Conservation (phyloP, 768 basidiomycete species). For the Rhodocollybia butyracea region DNA sequence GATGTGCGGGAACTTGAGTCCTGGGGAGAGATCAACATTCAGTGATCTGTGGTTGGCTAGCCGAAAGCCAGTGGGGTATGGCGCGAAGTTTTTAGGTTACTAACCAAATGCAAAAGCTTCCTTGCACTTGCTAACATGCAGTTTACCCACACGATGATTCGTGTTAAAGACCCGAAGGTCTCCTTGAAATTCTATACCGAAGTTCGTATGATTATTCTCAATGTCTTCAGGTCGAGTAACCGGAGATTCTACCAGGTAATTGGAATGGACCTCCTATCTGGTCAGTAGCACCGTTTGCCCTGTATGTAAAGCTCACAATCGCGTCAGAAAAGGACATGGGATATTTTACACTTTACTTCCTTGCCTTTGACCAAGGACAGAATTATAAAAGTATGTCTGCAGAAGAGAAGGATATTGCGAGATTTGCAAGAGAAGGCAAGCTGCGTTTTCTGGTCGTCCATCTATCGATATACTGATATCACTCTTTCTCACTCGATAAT, state of each 20-base stretch:
- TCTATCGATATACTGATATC: neutral
- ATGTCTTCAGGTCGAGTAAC: slow-evolving; percentile 6
- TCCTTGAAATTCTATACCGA: slow-evolving; percentile 82
- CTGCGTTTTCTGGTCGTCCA: neutral
- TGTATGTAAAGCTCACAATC: neutral
- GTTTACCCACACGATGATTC: slow-evolving; percentile 88
- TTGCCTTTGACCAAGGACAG: slow-evolving; percentile 69
- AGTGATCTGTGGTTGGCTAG: too few species aligned
- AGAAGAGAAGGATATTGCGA: slow-evolving; percentile 49
- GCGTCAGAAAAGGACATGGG: slow-evolving; percentile 48
- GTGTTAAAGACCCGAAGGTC: slow-evolving; percentile 81
- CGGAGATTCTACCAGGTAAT: slow-evolving; percentile 35
- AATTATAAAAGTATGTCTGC: slow-evolving; percentile 36
- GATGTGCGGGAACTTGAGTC: too few species aligned
- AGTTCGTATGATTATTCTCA: slow-evolving; percentile 30
- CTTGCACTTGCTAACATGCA: slow-evolving; percentile 20
- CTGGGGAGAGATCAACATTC: too few species aligned
- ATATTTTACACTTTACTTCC: slow-evolving; percentile 81
- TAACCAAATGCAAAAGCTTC: neutral
- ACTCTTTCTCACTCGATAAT: neutral
- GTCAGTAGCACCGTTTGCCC: slow-evolving; percentile 25
- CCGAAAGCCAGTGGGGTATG: too few species aligned
- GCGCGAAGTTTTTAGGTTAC: slow-evolving; percentile 61
- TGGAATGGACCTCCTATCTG: slow-evolving; percentile 74
- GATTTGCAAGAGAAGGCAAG: slow-evolving; percentile 66